Evolutionary conservation across 1,284 basidiomycete species (phyloP).

Genomic region (Ceratobasidium theobromae): DNA sequence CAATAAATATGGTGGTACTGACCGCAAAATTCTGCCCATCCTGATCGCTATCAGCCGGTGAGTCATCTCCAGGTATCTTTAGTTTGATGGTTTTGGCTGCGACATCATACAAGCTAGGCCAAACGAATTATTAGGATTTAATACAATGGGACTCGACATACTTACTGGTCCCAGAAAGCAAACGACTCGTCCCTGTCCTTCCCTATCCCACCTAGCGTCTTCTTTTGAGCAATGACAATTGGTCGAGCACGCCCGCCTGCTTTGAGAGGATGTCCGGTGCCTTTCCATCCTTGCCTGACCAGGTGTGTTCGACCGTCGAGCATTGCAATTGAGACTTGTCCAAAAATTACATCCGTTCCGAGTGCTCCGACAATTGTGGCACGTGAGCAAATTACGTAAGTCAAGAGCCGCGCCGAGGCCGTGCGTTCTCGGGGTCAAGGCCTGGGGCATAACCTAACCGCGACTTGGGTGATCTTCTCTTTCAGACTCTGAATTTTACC

Average conservation of each 20-base stretch:
- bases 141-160: conserved; percentile 36
- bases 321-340: conserved; percentile 21
- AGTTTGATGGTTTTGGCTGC: conserved; percentile 77
- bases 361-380: background rate
- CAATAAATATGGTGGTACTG: conserved; percentile 15
- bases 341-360: conserved; percentile 1
- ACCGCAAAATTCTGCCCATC: conserved; percentile 49
- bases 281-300: conserved; percentile 82
- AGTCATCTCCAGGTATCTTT: conserved; percentile 47
- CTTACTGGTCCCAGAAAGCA: conserved; percentile 95
- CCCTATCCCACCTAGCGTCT: conserved; percentile 78
- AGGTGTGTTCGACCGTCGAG: conserved; percentile 79
- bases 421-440: conserved; percentile 23
- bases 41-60: conserved; percentile 47
- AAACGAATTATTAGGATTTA: conserved; percentile 2
- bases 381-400: conserved; percentile 10
- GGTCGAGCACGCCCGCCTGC: conserved; percentile 69
- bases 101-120: conserved; percentile 70
- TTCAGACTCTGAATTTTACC: background rate
- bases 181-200: conserved; percentile 91
- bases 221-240: conserved; percentile 79
- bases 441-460: background rate
- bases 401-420: conserved; percentile 20
- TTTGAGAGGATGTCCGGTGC: conserved; percentile 73
- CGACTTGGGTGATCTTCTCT: conserved; percentile 2